These are phyloP conservation scores for Cymbomonas tetramitiformis DNA, from an alignment of 139 green algal genomes.

Conservation along the genomic window DNA sequence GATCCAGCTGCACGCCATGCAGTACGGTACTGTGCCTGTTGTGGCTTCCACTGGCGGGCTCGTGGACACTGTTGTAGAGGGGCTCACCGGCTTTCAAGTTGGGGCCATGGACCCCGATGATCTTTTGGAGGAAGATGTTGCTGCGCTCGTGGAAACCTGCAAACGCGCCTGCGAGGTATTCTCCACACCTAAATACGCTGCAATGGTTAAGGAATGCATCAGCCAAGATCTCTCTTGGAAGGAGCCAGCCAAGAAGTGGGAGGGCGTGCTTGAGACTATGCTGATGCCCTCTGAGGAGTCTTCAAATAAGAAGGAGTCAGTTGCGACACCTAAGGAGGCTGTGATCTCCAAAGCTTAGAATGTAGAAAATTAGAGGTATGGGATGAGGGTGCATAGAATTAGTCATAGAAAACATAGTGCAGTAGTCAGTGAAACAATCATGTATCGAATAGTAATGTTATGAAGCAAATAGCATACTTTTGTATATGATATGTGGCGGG, in stretches of 20 bases:
- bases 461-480: too few species aligned
- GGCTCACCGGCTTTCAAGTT: constrained; percentile 93
- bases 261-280: constrained; percentile 65
- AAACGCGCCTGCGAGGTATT: constrained; percentile 34
- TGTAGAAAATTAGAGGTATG: too few species aligned
- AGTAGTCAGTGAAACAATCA: too few species aligned
- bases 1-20: constrained; percentile 86
- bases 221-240: constrained; percentile 83
- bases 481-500: too few species aligned
- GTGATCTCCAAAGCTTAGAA: too few species aligned
- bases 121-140: constrained; percentile 53
- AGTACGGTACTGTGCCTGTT: constrained; percentile 63
- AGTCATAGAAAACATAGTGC: too few species aligned
- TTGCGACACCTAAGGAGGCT: too few species aligned
- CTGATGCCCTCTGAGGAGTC: background rate
- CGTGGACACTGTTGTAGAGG: constrained; percentile 95
- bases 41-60: constrained; percentile 89
- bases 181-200: constrained; percentile 49
- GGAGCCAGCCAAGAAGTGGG: constrained; percentile 81
- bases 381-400: too few species aligned
- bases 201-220: constrained; percentile 82
- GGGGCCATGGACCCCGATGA: constrained; percentile 61
- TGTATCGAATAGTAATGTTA: too few species aligned
- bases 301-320: constrained; percentile 21
- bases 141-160: constrained; percentile 50